Percentiles rank a stretch among this genome's conserved stretches.
Evolutionary conservation across 139 green algal genomes (phyloP).

Genomic region (Chlamydomonas schloesseri): DNA sequence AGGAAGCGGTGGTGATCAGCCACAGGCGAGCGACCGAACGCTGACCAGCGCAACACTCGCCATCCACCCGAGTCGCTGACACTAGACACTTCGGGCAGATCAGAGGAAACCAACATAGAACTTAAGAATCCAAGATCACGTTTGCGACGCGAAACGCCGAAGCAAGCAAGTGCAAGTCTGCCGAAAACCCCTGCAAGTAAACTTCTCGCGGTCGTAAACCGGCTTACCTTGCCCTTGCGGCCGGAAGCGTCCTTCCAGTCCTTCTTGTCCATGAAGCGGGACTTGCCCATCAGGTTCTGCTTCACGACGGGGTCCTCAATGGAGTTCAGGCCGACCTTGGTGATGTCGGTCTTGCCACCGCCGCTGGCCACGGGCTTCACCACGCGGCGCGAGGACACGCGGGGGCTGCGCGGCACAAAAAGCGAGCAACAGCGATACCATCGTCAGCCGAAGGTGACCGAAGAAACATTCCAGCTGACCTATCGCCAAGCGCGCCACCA

Average conservation of each 20-base stretch:
- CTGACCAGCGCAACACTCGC: too few relatives aligned
- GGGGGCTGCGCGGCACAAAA: neutral
- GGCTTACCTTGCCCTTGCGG: conserved; percentile 84
- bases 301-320: conserved; percentile 82
- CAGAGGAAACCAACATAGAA: too few relatives aligned
- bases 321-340: conserved; percentile 86
- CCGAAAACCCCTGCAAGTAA: too few relatives aligned
- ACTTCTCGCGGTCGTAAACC: too few relatives aligned
- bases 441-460: neutral
- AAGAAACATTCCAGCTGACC: neutral
- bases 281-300: conserved; percentile 87
- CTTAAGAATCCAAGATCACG: too few relatives aligned
- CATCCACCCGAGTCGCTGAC: too few relatives aligned
- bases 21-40: too few relatives aligned
- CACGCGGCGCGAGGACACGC: conserved; percentile 48
- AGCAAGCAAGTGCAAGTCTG: too few relatives aligned
- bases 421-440: neutral
- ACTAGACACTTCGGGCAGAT: too few relatives aligned
- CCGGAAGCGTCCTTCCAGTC: conserved; percentile 89
- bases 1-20: too few relatives aligned
- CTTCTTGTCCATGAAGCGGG: conserved; percentile 84
- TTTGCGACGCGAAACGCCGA: too few relatives aligned
- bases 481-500: too few relatives aligned
- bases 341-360: conserved; percentile 86
- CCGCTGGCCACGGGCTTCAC: conserved; percentile 52